Conservation (phyloP, 192 early-diverging fungal species). For the Lunasporangiospora selenospora region DNA sequence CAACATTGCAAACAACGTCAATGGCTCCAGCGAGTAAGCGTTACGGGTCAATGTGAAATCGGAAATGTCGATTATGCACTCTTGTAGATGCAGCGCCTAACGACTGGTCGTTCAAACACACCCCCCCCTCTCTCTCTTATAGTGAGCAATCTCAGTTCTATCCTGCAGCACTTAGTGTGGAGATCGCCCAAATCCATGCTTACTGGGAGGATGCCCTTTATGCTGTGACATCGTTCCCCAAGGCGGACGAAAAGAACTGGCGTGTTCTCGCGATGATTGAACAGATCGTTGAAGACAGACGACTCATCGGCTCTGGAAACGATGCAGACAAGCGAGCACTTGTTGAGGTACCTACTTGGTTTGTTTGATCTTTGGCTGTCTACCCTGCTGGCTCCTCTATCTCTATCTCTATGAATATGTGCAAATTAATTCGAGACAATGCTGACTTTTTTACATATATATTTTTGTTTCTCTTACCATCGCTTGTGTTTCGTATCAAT, state of each 20-base stretch:
- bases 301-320: constrained; percentile 54
- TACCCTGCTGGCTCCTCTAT: neutral
- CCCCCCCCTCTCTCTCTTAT: neutral
- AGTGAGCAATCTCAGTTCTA: constrained; percentile 35
- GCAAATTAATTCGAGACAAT: too few species aligned
- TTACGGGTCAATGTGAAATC: too few species aligned
- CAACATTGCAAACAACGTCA: too few species aligned
- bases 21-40: too few species aligned
- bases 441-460: too few species aligned
- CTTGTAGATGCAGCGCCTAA: too few species aligned
- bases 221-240: constrained; percentile 62
- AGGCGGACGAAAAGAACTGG: constrained; percentile 63
- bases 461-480: too few species aligned
- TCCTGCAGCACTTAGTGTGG: constrained; percentile 51
- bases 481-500: too few species aligned
- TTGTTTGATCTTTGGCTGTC: too few species aligned
- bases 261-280: constrained; percentile 68
- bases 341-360: constrained; percentile 48
- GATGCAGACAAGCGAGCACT: constrained; percentile 63
- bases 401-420: neutral
- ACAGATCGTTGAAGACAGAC: constrained; percentile 64
- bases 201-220: constrained; percentile 68
- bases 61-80: too few species aligned
- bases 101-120: neutral
- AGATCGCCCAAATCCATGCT: constrained; percentile 60